Conservation (phyloP, 2,329 filamentous ascomycete genomes). For the Davidsoniella eucalypti region DNA sequence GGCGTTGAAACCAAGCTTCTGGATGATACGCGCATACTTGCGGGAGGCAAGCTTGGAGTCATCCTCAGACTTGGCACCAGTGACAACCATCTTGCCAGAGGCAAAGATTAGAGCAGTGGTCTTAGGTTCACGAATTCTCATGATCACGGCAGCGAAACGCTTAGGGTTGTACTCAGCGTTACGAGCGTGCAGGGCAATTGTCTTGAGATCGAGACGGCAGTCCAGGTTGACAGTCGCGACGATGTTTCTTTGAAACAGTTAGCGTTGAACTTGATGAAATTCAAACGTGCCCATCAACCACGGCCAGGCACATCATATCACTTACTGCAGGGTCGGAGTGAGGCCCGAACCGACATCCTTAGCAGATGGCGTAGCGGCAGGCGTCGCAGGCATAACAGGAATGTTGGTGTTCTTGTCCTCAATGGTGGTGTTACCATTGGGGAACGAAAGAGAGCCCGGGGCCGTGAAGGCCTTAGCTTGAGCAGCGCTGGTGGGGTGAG, state of each 20-base stretch:
- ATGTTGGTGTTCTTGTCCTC: constrained; percentile 38
- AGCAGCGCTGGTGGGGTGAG: constrained; percentile 76
- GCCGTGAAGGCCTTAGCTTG: constrained; percentile 95
- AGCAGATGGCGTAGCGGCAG: constrained; percentile 78
- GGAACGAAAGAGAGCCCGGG: constrained; percentile 81
- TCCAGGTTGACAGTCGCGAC: constrained; percentile 97
- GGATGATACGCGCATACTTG: constrained; percentile 98
- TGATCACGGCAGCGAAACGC: constrained; percentile 98
- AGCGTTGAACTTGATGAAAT: constrained; percentile 23
- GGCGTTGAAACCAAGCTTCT: constrained; percentile 98
- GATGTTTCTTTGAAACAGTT: constrained; percentile 69
- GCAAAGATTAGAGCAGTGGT: constrained; percentile 97
- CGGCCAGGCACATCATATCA: constrained; percentile 31
- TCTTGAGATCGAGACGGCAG: constrained; percentile 95
- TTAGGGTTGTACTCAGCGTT: constrained; percentile 99
- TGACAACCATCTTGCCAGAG: constrained; percentile 98
- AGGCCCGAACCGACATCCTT: constrained; percentile 73
- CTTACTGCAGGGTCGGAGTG: constrained; percentile 87
- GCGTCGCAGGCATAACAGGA: constrained; percentile 76
- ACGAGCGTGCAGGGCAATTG: constrained; percentile 91
- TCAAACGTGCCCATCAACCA: constrained; percentile 18
- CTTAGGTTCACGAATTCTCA: constrained; percentile 98
- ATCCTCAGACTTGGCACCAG: constrained; percentile 93
- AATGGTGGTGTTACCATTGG: constrained; percentile 65
- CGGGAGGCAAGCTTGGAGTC: constrained; percentile 92